These are phyloP conservation scores for Penicillium sp. DNA, from an alignment of 2,329 filamentous ascomycete species.

Conservation along the genomic window DNA sequence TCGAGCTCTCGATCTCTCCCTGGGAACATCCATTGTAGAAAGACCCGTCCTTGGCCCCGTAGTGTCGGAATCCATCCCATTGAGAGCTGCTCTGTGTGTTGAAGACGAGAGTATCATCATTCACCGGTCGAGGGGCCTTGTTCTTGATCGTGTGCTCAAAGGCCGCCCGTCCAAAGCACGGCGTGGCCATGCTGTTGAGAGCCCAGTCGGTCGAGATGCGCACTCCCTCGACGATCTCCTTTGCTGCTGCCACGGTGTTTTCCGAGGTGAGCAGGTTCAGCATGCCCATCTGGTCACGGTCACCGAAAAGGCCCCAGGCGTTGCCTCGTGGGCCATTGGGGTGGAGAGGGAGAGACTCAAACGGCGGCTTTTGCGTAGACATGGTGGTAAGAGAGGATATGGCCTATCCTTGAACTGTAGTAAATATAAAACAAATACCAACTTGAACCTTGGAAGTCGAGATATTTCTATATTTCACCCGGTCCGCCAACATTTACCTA, in stretches of 20 bases:
- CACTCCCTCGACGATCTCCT: constrained; percentile 48
- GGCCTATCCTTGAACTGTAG: no score
- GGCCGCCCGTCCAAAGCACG: constrained; percentile 60
- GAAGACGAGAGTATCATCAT: constrained; percentile 58
- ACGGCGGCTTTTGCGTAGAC: constrained; percentile 31
- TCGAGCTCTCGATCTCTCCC: constrained; percentile 40
- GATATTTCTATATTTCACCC: no score
- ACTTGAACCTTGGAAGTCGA: no score
- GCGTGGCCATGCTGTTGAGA: constrained; percentile 56
- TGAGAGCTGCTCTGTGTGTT: constrained; percentile 64
- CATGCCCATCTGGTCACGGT: constrained; percentile 57
- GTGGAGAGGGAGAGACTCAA: constrained; percentile 55
- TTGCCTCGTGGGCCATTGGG: constrained; percentile 57
- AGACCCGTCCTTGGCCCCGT: constrained; percentile 42
- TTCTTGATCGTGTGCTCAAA: constrained; percentile 60
- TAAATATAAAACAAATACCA: no score
- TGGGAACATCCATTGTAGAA: constrained; percentile 50
- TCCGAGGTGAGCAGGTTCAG: constrained; percentile 59
- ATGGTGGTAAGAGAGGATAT: constrained; percentile 8
- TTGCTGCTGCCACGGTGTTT: constrained; percentile 47
- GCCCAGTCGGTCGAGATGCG: constrained; percentile 64
- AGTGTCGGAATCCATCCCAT: constrained; percentile 51
- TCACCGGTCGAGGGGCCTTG: constrained; percentile 58
- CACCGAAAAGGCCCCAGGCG: constrained; percentile 61
- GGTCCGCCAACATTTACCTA: background rate